Evolutionary conservation across 768 basidiomycete species (phyloP).

Genomic region (Gloeophyllum trabeum): DNA sequence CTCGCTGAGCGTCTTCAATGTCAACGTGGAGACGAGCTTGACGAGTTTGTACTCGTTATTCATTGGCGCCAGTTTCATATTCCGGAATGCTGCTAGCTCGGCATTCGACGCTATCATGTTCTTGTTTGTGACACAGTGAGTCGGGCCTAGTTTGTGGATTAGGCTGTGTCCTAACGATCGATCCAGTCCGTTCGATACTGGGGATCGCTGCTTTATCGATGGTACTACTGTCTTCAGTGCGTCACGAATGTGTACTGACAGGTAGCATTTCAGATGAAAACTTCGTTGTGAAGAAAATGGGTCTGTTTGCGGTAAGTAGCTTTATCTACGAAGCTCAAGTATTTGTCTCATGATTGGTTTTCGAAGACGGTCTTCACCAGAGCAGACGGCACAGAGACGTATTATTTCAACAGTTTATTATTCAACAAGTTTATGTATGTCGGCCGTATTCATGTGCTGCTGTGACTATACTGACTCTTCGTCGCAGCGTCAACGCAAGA

Average conservation of each 20-base stretch:
- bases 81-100: constrained; percentile 60
- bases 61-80: constrained; percentile 71
- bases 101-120: constrained; percentile 79
- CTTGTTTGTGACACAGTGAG: constrained; percentile 74
- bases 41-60: constrained; percentile 65
- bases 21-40: constrained; percentile 51
- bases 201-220: constrained; percentile 73
- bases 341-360: background rate
- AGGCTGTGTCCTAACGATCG: constrained; percentile 1
- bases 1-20: constrained; percentile 60
- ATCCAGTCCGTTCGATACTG: constrained; percentile 65
- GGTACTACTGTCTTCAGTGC: constrained; percentile 19
- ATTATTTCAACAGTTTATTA: constrained; percentile 73
- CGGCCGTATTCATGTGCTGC: background rate
- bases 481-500: constrained; percentile 52
- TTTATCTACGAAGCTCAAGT: background rate
- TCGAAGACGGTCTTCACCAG: constrained; percentile 63
- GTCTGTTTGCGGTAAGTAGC: constrained; percentile 52
- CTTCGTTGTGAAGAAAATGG: constrained; percentile 70
- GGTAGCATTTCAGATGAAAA: constrained; percentile 38
- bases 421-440: constrained; percentile 66
- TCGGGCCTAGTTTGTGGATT: constrained; percentile 4
- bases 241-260: background rate
- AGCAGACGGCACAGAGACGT: constrained; percentile 65
- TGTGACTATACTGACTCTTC: background rate